phyloP scores from a whole-genome alignment of 176 grass and related monocot genomes.

The Aegilops tauschii region DNA sequence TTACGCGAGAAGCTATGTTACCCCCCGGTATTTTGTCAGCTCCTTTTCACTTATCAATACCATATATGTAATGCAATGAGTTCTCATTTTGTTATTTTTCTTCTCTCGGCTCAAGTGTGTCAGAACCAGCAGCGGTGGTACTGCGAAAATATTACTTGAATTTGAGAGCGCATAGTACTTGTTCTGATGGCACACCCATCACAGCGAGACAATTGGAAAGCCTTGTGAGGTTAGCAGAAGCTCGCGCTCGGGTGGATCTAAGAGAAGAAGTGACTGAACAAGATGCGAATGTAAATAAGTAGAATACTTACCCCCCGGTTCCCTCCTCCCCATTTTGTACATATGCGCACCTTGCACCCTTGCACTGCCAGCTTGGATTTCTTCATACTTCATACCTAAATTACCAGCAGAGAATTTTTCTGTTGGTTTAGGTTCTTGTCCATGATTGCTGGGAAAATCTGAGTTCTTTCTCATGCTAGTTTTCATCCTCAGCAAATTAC shows the following conservation, averaged over 20 bases:
- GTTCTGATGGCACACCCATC: conserved; percentile 85
- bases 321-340: not conserved
- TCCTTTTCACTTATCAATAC: conserved; percentile 1
- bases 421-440: not conserved
- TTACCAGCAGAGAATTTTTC: conserved; percentile 1
- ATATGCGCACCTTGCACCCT: not conserved
- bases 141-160: conserved; percentile 52
- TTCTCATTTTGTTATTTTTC: conserved; percentile 1
- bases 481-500: not conserved
- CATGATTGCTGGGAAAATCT: not conserved
- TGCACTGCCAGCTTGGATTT: not conserved
- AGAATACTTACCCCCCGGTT: not conserved
- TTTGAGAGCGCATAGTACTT: conserved; percentile 56
- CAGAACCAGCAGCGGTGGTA: conserved; percentile 54
- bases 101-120: conserved; percentile 44
- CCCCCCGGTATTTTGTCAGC: conserved; percentile 54
- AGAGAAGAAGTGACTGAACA: conserved; percentile 76
- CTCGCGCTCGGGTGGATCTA: conserved; percentile 87
- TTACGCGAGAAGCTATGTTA: conserved; percentile 67
- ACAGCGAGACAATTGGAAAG: conserved; percentile 92
- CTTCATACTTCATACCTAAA: not conserved
- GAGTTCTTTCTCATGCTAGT: conserved; percentile 30
- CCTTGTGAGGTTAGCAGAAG: conserved; percentile 91
- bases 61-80: not conserved
- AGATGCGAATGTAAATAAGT: conserved; percentile 62